Conservation (phyloP, 306 rosid species). For the Casuarina equisetifolia region DNA sequence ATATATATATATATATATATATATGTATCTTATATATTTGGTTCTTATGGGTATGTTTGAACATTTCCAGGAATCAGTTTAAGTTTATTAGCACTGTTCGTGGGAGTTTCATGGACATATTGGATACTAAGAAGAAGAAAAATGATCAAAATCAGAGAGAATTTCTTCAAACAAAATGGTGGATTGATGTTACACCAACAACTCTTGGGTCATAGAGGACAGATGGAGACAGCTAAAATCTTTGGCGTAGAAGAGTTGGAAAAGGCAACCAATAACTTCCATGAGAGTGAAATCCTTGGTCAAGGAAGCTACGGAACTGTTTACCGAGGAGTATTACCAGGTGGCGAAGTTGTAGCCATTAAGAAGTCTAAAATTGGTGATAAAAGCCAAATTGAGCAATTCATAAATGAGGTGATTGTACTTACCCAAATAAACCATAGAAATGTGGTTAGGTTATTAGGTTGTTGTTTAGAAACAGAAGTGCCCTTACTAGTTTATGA, state of each 20-base stretch:
- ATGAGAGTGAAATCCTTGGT: constrained; percentile 33
- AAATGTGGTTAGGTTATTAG: constrained; percentile 52
- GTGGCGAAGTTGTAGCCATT: constrained; percentile 32
- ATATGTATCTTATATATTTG: neutral
- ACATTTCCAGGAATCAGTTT: constrained; percentile 28
- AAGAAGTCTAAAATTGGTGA: constrained; percentile 46
- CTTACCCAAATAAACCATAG: constrained; percentile 51
- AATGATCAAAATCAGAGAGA: constrained; percentile 33
- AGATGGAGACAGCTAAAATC: constrained; percentile 21
- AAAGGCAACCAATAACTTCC: constrained; percentile 43
- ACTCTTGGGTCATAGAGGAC: constrained; percentile 12
- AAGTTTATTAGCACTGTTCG: constrained; percentile 9
- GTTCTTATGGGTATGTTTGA: neutral
- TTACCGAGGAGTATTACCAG: constrained; percentile 35
- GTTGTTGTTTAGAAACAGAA: constrained; percentile 56
- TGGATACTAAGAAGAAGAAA: constrained; percentile 37
- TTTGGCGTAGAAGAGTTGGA: constrained; percentile 30
- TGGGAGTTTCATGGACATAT: constrained; percentile 26
- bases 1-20: too few relatives aligned
- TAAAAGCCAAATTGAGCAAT: constrained; percentile 36
- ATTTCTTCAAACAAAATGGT: constrained; percentile 38
- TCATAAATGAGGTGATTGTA: constrained; percentile 46
- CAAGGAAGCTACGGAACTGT: constrained; percentile 46
- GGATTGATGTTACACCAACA: constrained; percentile 39
- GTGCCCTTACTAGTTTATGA: constrained; percentile 60